A percentile compares a stretch with the other conserved stretches of the same genome.
These are phyloP conservation scores for Cryptococcus hybrid DNA, from an alignment of 1,284 basidiomycete genomes.

Conservation along the genomic window DNA sequence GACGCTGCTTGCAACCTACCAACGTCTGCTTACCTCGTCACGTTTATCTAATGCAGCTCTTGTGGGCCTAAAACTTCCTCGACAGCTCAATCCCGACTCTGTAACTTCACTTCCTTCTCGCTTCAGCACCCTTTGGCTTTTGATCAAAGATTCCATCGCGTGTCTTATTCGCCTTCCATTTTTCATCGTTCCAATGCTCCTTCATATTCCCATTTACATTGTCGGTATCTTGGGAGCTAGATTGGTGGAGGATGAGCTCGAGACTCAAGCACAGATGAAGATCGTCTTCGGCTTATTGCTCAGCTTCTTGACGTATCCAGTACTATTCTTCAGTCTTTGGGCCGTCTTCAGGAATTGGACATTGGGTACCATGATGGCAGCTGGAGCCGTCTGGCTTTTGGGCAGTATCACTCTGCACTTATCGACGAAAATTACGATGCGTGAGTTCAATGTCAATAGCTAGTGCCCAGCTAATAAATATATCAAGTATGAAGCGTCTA, in stretches of 20 bases:
- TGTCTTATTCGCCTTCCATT: conserved; percentile 74
- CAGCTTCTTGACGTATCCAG: conserved; percentile 72
- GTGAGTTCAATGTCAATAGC: conserved; percentile 53
- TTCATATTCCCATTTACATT: conserved; percentile 79
- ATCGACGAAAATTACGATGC: conserved; percentile 69
- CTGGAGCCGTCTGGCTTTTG: conserved; percentile 63
- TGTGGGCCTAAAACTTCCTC: conserved; percentile 64
- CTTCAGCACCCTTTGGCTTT: conserved; percentile 69
- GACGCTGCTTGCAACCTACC: conserved; percentile 74
- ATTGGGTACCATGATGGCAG: conserved; percentile 55
- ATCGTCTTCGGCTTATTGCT: conserved; percentile 77
- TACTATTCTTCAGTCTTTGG: conserved; percentile 77
- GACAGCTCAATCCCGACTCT: conserved; percentile 70
- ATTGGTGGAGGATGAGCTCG: conserved; percentile 73
- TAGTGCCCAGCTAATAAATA: not conserved
- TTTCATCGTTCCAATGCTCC: conserved; percentile 76
- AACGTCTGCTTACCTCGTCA: conserved; percentile 77
- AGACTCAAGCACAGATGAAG: conserved; percentile 90
- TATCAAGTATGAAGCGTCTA: conserved; percentile 61
- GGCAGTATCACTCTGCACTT: conserved; percentile 64
- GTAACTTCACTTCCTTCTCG: conserved; percentile 74
- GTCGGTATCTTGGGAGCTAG: conserved; percentile 71
- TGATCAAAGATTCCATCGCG: conserved; percentile 72
- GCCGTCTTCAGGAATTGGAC: conserved; percentile 69
- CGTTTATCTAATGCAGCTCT: conserved; percentile 78